Evolutionary conservation across 1,284 basidiomycete genomes (phyloP).

Genomic region (Ceratobasidium papillatum): DNA sequence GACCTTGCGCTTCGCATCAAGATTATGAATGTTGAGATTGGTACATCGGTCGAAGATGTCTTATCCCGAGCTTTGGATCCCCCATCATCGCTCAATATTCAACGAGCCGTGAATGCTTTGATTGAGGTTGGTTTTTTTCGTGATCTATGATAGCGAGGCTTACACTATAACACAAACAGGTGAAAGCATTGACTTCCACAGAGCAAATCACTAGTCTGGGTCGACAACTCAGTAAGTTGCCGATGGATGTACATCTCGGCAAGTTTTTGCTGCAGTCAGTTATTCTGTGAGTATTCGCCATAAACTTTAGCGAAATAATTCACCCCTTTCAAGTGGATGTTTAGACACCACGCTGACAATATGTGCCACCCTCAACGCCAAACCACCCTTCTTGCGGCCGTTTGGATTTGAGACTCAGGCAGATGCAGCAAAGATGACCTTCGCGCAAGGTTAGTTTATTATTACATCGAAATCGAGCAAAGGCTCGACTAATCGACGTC

Average conservation of each 20-base stretch:
- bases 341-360: constrained; percentile 96
- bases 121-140: constrained; percentile 74
- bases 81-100: constrained; percentile 86
- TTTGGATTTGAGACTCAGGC: constrained; percentile 91
- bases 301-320: not conserved
- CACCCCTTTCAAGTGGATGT: constrained; percentile 61
- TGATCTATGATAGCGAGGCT: not conserved
- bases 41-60: constrained; percentile 89
- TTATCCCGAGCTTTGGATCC: constrained; percentile 90
- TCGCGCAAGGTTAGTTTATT: constrained; percentile 53
- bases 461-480: not conserved
- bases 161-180: constrained; percentile 55
- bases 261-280: constrained; percentile 92
- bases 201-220: constrained; percentile 98
- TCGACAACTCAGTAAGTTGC: constrained; percentile 87
- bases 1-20: constrained; percentile 96
- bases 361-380: constrained; percentile 91
- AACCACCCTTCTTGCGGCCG: constrained; percentile 91
- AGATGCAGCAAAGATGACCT: constrained; percentile 82
- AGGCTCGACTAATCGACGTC: constrained; percentile 10
- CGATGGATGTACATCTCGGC: constrained; percentile 95
- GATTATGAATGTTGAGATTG: constrained; percentile 92
- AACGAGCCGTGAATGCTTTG: constrained; percentile 88
- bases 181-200: constrained; percentile 80
- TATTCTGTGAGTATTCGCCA: constrained; percentile 60